Conservation (phyloP, 2,329 filamentous ascomycete genomes). For the Biscogniauxia mediterranea region DNA sequence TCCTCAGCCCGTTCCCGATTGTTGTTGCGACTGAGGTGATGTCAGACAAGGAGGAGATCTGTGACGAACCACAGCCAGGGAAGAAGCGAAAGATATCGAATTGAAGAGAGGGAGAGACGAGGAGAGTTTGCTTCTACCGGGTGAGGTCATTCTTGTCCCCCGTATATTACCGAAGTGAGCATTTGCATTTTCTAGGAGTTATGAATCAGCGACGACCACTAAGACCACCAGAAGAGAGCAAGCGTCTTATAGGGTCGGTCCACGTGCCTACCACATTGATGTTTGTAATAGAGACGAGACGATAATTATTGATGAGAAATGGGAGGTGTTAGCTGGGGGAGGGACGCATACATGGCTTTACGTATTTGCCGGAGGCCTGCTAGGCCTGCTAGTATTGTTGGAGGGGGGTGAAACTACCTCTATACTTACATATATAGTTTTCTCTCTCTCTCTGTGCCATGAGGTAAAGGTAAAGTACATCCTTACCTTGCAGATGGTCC, state of each 20-base stretch:
- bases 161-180: background rate
- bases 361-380: background rate
- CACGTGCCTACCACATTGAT: background rate
- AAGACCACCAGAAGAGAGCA: background rate
- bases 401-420: too few relatives aligned
- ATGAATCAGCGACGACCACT: background rate
- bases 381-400: too few relatives aligned
- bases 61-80: constrained; percentile 29
- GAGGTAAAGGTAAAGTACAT: too few relatives aligned
- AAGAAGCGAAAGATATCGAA: constrained; percentile 30
- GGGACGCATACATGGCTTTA: background rate
- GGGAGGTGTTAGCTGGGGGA: background rate
- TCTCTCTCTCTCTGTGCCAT: too few relatives aligned
- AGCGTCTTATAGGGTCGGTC: background rate
- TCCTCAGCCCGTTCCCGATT: constrained; percentile 65
- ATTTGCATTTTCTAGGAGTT: background rate
- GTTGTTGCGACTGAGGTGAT: constrained; percentile 56
- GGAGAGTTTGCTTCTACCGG: background rate
- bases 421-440: too few relatives aligned
- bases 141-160: background rate
- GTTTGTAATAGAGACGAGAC: background rate
- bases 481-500: too few relatives aligned
- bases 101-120: background rate
- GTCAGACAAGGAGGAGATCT: constrained; percentile 46
- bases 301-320: background rate